phyloP scores from a whole-genome alignment of 169 alveolate genomes.

The Plasmodium cynomolgi region DNA sequence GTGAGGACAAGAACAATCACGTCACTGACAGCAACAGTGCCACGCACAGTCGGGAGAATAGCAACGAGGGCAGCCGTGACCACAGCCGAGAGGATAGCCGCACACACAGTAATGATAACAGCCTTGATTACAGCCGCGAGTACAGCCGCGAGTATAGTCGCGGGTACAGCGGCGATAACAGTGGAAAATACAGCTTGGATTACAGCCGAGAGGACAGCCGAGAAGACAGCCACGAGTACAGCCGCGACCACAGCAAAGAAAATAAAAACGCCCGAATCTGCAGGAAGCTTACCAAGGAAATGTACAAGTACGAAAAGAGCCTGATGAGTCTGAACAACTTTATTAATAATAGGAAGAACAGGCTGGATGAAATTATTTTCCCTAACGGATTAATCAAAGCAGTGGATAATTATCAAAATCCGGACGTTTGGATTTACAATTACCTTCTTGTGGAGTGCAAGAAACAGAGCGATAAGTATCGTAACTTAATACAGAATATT shows the following conservation, averaged over 20 bases:
- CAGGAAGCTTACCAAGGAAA: constrained; percentile 46
- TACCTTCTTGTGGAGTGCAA: constrained; percentile 59
- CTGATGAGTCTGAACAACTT: constrained; percentile 17
- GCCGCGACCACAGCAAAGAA: background rate
- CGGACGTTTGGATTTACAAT: constrained; percentile 58
- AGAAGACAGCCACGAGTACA: background rate
- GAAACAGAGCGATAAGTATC: constrained; percentile 44
- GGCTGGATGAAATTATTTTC: constrained; percentile 59
- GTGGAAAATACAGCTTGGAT: background rate
- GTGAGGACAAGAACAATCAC: constrained; percentile 57
- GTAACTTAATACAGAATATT: constrained; percentile 68
- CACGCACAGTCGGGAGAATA: background rate
- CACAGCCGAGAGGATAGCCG: background rate
- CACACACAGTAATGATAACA: background rate
- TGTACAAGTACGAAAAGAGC: constrained; percentile 73
- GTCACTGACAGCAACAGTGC: background rate
- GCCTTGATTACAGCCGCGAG: background rate
- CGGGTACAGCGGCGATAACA: background rate
- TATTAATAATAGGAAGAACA: constrained; percentile 44
- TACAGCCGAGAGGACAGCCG: background rate
- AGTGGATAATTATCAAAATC: constrained; percentile 48
- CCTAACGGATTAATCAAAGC: constrained; percentile 72
- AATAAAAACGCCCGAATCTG: constrained; percentile 1
- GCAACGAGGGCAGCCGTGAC: background rate
- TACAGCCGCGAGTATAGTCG: background rate